Conservation (phyloP, 192 early-diverging fungal genomes). For the Coemansia sp. region DNA sequence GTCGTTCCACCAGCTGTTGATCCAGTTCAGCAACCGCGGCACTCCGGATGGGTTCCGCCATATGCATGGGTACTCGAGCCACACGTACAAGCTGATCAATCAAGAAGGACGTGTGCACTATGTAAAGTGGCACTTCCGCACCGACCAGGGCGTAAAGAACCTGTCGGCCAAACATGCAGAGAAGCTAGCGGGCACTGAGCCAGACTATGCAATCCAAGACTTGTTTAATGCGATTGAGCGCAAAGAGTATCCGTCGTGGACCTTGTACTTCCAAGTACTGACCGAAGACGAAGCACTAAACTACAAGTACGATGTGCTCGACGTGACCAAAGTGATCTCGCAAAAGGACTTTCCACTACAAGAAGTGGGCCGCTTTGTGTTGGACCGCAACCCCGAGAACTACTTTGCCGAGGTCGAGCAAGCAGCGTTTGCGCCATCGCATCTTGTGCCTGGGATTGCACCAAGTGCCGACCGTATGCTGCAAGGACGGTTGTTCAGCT, state of each 20-base stretch:
- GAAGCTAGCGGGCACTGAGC: slow-evolving; percentile 50
- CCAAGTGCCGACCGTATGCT: slow-evolving; percentile 67
- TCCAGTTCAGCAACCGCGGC: slow-evolving; percentile 72
- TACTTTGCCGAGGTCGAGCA: slow-evolving; percentile 79
- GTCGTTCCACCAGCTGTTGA: slow-evolving; percentile 59
- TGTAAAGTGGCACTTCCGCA: slow-evolving; percentile 84
- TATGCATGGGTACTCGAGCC: slow-evolving; percentile 47
- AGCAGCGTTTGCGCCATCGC: slow-evolving; percentile 67
- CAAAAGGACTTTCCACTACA: slow-evolving; percentile 65
- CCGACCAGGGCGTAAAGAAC: slow-evolving; percentile 63
- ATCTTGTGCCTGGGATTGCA: slow-evolving; percentile 70
- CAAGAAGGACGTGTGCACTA: slow-evolving; percentile 61
- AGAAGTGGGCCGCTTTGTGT: slow-evolving; percentile 67
- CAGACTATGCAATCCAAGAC: slow-evolving; percentile 65
- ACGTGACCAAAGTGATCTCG: slow-evolving; percentile 68
- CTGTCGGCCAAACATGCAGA: slow-evolving; percentile 57
- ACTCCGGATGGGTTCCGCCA: slow-evolving; percentile 62
- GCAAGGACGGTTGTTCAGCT: slow-evolving; percentile 73
- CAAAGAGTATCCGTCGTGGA: slow-evolving; percentile 67
- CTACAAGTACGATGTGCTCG: slow-evolving; percentile 68
- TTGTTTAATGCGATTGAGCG: slow-evolving; percentile 63
- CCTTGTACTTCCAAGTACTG: slow-evolving; percentile 65
- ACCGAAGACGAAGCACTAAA: slow-evolving; percentile 58
- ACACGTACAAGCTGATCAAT: slow-evolving; percentile 58
- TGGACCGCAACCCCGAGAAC: slow-evolving; percentile 72